Percentiles rank a stretch among this genome's conserved stretches.
Evolutionary conservation across 352 stramenopile genomes (phyloP).

Genomic region (Chrysophaeum taylorii): DNA sequence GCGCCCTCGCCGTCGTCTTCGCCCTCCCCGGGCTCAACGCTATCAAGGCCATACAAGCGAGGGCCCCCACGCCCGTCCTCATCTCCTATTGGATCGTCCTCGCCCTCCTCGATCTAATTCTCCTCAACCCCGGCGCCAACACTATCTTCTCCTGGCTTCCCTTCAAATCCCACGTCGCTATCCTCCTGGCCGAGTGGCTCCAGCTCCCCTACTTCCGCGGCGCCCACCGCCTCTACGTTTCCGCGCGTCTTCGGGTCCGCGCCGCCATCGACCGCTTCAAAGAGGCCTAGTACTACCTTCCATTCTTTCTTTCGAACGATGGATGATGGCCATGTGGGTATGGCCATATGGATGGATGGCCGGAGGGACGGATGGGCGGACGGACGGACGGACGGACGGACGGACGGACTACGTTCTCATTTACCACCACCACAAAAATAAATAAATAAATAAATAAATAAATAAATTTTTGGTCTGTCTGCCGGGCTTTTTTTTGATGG

Average conservation of each 20-base stretch:
- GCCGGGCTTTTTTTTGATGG: no score
- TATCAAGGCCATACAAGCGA: neutral
- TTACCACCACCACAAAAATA: no score
- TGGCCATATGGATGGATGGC: no score
- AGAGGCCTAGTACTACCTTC: neutral
- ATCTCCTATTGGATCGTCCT: neutral
- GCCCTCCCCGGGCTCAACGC: neutral
- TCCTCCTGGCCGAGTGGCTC: neutral
- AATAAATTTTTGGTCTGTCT: no score
- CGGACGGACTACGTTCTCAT: no score
- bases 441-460: no score
- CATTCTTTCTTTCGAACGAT: no score
- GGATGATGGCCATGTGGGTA: no score
- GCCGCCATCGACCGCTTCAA: slow-evolving; percentile 1
- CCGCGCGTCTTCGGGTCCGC: neutral
- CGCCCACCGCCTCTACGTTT: neutral
- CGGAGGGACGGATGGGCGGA: no score
- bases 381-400: no score
- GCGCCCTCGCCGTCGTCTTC: neutral
- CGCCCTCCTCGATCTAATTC: neutral
- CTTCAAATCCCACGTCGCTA: neutral
- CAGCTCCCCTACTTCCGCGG: slow-evolving; percentile 1
- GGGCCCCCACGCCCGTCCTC: no score
- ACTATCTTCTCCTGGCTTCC: neutral
- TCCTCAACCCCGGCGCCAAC: neutral